Percentiles rank a stretch among this genome's conserved stretches.
Evolutionary conservation across 768 basidiomycete genomes (phyloP).

Genomic region (Russula virescens): DNA sequence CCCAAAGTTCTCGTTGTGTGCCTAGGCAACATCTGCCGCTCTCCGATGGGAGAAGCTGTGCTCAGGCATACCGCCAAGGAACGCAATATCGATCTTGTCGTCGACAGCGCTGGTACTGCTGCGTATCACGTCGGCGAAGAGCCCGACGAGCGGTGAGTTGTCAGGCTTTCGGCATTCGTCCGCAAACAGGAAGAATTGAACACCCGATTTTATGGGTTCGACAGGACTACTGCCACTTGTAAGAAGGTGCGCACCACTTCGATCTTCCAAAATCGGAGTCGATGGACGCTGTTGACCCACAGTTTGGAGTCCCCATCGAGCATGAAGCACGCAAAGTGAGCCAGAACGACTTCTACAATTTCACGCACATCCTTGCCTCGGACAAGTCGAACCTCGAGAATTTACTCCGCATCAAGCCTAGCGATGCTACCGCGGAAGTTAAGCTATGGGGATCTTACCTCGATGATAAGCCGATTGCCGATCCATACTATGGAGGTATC

Average conservation of each 20-base stretch:
- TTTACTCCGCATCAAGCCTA: slow-evolving; percentile 46
- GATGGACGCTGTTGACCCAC: background rate
- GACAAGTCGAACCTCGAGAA: slow-evolving; percentile 70
- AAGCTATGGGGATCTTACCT: slow-evolving; percentile 78
- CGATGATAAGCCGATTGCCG: slow-evolving; percentile 64
- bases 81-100: slow-evolving; percentile 58
- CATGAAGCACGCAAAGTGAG: slow-evolving; percentile 62
- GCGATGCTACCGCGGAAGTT: slow-evolving; percentile 53
- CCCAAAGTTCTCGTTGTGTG: slow-evolving; percentile 67
- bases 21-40: slow-evolving; percentile 82
- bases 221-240: slow-evolving; percentile 66
- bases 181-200: background rate
- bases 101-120: slow-evolving; percentile 83
- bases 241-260: slow-evolving; percentile 45
- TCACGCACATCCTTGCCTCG: slow-evolving; percentile 83
- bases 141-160: slow-evolving; percentile 68
- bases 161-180: background rate
- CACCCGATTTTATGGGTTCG: background rate
- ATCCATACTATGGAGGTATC: slow-evolving; percentile 78
- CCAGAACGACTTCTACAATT: slow-evolving; percentile 60
- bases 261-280: background rate
- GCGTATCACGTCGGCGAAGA: slow-evolving; percentile 80
- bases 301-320: slow-evolving; percentile 70
- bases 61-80: slow-evolving; percentile 60
- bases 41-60: slow-evolving; percentile 91